A percentile compares a stretch with the other conserved stretches of the same genome.
Evolutionary conservation across 2,329 filamentous ascomycete genomes (phyloP).

Genomic region (Cordyceps cicadae): DNA sequence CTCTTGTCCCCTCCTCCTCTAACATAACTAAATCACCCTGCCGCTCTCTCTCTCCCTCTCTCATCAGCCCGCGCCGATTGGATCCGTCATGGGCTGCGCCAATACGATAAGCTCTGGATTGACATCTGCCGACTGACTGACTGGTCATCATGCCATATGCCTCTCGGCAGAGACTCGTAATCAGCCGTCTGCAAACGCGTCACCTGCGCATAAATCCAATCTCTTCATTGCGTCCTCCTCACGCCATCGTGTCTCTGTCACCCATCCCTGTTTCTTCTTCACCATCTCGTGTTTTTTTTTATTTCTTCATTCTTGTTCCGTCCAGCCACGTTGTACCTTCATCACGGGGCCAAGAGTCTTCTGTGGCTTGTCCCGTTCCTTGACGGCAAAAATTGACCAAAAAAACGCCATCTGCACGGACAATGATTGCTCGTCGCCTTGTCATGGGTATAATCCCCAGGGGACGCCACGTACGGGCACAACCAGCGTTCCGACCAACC

Average conservation of each 20-base stretch:
- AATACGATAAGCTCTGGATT: not conserved
- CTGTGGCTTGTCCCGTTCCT: not conserved
- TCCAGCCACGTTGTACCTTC: not conserved
- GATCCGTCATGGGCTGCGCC: not conserved
- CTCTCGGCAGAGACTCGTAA: not conserved
- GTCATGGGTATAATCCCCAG: not conserved
- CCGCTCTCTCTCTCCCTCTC: not conserved
- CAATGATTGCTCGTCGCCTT: not conserved
- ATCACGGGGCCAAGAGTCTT: not conserved
- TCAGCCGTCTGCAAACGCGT: not conserved
- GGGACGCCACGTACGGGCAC: not conserved
- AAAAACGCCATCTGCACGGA: slow-evolving; percentile 5
- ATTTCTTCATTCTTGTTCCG: not conserved
- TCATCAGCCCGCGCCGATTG: not conserved
- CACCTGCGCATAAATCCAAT: not conserved
- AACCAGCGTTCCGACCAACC: not conserved
- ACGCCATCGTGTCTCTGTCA: not conserved
- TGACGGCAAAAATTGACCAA: not conserved
- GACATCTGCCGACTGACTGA: not conserved
- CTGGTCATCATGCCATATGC: not conserved
- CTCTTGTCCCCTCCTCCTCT: not conserved
- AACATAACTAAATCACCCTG: too few species aligned
- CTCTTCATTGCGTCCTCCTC: not conserved
- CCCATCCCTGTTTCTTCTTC: not conserved
- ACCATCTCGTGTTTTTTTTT: not conserved